Base-by-base conservation (phyloP, 1,284 basidiomycete genomes). In the Rhodotorula sp. region DNA sequence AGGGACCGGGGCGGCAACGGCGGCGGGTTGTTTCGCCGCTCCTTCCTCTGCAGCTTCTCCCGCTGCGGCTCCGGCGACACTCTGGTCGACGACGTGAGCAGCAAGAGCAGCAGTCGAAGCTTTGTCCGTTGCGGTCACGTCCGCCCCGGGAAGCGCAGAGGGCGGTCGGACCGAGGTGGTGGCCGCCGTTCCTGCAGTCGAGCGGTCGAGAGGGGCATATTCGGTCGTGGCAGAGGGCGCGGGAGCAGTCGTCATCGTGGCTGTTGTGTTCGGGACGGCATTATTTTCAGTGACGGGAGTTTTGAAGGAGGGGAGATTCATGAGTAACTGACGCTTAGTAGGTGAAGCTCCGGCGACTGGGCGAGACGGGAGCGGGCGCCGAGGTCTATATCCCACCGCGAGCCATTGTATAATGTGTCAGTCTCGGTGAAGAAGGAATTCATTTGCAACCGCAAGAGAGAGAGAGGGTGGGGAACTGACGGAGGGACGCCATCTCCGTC, bases 401-500 rank as follows among this genome's bases (percentile, higher is more conserved):
- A 6, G 23, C 26, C 10, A n/a, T 14, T 31, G n/a, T 2, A 28
- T 28, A 28, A 28, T 28, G 14, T 2, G 31, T 60, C n/a, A 60
- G 26, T 16, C 34, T 18, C 15, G 23, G 3, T 2, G 21, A 7
- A 34, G 7, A 34, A 34, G 34, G 34, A 34, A 34, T 48, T 48
- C 28, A 1, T 6, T 55, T 26, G 10, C 10, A n/a, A 6, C 3
- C 3, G 10, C 4, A 5, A 26, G 15, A n/a, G 34, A 18, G 34
- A 18, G 28, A 38, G 4, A 45, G 18, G 43, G 28, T 28, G 28
- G 28, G 10, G 2, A 21, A 56, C 72, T 64, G 47, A 67, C 67
- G 64, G 65, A 7, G 64, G 60, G 5, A 56, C 60, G 16, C 72
- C 68, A 23, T 78, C 77, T 19, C 69, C 68, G 66, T 78, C 78